Evolutionary conservation across 164 flowering plant genomes (phyloP).

Genomic region (Warburgia ugandensis): DNA sequence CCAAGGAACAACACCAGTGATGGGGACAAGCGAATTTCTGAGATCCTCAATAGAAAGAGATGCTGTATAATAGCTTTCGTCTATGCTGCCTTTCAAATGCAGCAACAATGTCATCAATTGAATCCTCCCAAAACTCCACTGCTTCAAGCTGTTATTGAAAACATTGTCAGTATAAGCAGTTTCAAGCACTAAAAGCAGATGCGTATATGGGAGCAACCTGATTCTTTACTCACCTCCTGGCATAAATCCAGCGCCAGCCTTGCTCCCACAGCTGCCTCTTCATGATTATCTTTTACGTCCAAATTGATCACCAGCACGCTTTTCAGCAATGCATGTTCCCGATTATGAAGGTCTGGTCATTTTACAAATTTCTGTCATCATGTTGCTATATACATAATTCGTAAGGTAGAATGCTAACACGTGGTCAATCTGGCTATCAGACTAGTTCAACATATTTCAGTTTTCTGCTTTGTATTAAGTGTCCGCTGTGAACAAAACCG

Average conservation of each 20-base stretch:
- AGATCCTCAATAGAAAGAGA: slow-evolving; percentile 53
- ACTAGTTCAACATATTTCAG: too few relatives aligned
- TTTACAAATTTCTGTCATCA: neutral
- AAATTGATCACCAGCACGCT: slow-evolving; percentile 68
- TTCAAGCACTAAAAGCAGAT: neutral
- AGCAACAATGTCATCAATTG: slow-evolving; percentile 56
- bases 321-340: slow-evolving; percentile 70
- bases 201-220: neutral
- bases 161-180: neutral
- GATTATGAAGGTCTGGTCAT: slow-evolving; percentile 67
- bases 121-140: slow-evolving; percentile 81
- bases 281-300: slow-evolving; percentile 98
- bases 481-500: too few relatives aligned
- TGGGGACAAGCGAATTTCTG: too few relatives aligned
- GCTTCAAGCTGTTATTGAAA: slow-evolving; percentile 57
- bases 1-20: neutral
- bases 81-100: slow-evolving; percentile 72
- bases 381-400: too few relatives aligned
- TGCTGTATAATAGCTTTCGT: slow-evolving; percentile 67
- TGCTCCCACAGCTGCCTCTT: slow-evolving; percentile 92
- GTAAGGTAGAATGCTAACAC: neutral
- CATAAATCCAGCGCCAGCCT: slow-evolving; percentile 73
- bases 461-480: too few relatives aligned
- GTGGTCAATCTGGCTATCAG: neutral
- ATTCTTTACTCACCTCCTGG: slow-evolving; percentile 44